Evolutionary conservation across 306 rosid genomes (phyloP).

Genomic region (Pyrus betulifolia): DNA sequence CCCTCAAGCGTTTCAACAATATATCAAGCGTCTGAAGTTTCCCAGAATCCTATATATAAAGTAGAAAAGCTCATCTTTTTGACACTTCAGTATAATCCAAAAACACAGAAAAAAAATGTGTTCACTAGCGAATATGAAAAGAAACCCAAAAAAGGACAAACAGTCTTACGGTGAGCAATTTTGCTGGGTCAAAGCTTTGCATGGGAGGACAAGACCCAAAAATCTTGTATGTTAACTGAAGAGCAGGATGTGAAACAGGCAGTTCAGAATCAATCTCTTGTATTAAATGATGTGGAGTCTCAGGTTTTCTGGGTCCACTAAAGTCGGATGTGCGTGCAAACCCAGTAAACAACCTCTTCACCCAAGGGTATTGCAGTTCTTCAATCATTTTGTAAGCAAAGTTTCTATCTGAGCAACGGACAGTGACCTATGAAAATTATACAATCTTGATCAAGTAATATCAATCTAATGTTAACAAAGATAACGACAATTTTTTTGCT

Average conservation of each 20-base stretch:
- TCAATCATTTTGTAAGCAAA: constrained; percentile 71
- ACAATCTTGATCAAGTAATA: constrained; percentile 14
- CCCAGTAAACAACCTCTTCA: constrained; percentile 82
- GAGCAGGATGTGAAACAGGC: constrained; percentile 78
- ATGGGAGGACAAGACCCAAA: constrained; percentile 94
- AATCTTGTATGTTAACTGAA: constrained; percentile 70
- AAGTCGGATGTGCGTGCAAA: constrained; percentile 87
- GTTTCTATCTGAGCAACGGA: constrained; percentile 75
- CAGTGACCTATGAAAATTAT: constrained; percentile 51
- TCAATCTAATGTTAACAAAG: not conserved
- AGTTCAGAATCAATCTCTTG: constrained; percentile 80
- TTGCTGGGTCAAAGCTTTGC: constrained; percentile 96
- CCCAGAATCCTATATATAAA: constrained; percentile 81
- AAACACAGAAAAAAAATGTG: not conserved
- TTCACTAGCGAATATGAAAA: constrained; percentile 5
- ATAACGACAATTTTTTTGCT: constrained; percentile 7
- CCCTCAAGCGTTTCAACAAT: constrained; percentile 82
- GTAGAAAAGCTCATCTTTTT: constrained; percentile 1
- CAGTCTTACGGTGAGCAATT: constrained; percentile 80
- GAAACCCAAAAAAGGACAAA: not conserved
- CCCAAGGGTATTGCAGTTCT: constrained; percentile 83
- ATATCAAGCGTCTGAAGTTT: constrained; percentile 99
- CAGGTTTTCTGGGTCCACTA: constrained; percentile 87
- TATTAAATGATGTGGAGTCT: constrained; percentile 63
- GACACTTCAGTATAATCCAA: not conserved